phyloP scores from a whole-genome alignment of 2,329 filamentous ascomycete genomes.

The Fusarium nurragi region DNA sequence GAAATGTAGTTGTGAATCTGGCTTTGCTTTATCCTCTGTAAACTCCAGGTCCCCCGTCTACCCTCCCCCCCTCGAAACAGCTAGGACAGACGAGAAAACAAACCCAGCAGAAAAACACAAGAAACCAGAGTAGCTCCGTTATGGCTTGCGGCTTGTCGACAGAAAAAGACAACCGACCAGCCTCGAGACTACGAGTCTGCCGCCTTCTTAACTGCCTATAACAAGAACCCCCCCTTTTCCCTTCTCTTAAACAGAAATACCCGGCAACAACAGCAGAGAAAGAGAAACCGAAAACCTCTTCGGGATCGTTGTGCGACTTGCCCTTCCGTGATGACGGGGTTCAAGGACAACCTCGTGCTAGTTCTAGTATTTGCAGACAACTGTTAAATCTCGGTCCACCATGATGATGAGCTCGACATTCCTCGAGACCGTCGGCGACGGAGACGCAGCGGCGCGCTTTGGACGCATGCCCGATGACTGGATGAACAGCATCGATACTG shows the following conservation, averaged over 20 bases:
- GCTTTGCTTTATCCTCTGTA: too few relatives aligned
- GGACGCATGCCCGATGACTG: conserved; percentile 27
- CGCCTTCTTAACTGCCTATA: conserved; percentile 43
- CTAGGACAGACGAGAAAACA: conserved; percentile 16
- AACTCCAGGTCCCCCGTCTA: too few relatives aligned
- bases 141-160: conserved; percentile 43
- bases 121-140: conserved; percentile 33
- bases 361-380: conserved; percentile 41
- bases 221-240: conserved; percentile 24
- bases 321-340: conserved; percentile 42
- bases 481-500: conserved; percentile 34
- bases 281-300: conserved; percentile 11
- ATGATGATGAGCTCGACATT: conserved; percentile 42
- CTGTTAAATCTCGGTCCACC: conserved; percentile 30
- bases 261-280: conserved; percentile 6
- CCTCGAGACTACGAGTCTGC: conserved; percentile 43
- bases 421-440: conserved; percentile 34
- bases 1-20: too few relatives aligned
- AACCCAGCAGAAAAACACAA: conserved; percentile 10
- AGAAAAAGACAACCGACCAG: conserved; percentile 40
- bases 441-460: conserved; percentile 21
- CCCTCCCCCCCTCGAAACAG: neutral
- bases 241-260: neutral
- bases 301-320: conserved; percentile 5
- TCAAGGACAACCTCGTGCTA: conserved; percentile 37